phyloP scores from a whole-genome alignment of 2,329 filamentous ascomycete genomes.

The Arthrobotrys musiformis region DNA sequence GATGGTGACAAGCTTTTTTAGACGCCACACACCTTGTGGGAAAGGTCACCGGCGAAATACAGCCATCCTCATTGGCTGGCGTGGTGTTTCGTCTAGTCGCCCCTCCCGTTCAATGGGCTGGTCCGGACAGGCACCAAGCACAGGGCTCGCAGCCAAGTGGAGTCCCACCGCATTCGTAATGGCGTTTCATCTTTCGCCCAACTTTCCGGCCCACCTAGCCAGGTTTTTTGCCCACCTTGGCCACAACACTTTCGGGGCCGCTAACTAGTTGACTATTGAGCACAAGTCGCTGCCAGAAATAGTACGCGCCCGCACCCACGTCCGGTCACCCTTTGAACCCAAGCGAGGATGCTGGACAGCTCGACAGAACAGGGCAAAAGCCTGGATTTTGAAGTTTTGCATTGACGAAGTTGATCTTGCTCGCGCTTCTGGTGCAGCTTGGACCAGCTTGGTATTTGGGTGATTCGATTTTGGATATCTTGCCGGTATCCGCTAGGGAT shows the following conservation, averaged over 20 bases:
- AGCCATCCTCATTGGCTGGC: constrained; percentile 20
- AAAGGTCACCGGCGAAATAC: background rate
- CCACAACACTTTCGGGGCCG: constrained; percentile 17
- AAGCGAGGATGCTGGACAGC: background rate
- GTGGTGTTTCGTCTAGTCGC: constrained; percentile 40
- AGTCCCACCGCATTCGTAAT: background rate
- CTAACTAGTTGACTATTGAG: no score
- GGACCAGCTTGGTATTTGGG: background rate
- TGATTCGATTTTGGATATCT: background rate
- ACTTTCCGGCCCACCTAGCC: constrained; percentile 18
- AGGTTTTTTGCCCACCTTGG: background rate
- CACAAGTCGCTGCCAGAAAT: constrained; percentile 38
- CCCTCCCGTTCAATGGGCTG: constrained; percentile 41
- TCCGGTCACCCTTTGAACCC: background rate
- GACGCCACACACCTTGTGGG: constrained; percentile 43
- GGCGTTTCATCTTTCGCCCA: constrained; percentile 54
- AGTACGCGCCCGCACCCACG: constrained; percentile 55
- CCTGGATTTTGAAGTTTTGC: background rate
- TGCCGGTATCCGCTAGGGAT: constrained; percentile 3
- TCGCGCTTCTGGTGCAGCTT: constrained; percentile 16
- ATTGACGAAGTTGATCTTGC: background rate
- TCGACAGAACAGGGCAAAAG: background rate
- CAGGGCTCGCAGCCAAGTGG: background rate
- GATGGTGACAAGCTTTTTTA: constrained; percentile 51
- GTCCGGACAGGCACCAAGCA: constrained; percentile 2